Evolutionary conservation across 2,329 filamentous ascomycete species (phyloP).

Genomic region (Colletotrichum australisinense): DNA sequence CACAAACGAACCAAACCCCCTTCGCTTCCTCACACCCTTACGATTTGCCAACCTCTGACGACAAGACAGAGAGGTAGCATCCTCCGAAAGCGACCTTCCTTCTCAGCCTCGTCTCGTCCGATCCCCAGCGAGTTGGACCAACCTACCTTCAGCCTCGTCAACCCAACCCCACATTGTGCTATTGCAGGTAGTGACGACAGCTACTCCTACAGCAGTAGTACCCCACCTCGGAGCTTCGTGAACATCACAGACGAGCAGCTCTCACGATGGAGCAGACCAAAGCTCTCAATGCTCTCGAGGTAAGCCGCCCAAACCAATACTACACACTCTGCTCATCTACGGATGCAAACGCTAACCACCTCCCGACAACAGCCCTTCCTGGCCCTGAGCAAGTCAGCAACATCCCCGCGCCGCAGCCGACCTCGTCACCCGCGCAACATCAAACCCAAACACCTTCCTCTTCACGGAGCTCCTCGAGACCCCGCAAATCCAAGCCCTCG

Average conservation of each 20-base stretch:
- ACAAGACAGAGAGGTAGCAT: conserved; percentile 3
- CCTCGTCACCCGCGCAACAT: conserved; percentile 87
- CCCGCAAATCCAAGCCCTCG: conserved; percentile 81
- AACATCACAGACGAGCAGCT: conserved; percentile 8
- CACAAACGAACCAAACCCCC: conserved; percentile 7
- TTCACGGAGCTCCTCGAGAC: conserved; percentile 93
- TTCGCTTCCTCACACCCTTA: not conserved
- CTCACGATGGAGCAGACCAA: conserved; percentile 78
- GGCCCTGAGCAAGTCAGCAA: conserved; percentile 86
- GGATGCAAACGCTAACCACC: not conserved
- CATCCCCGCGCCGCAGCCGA: conserved; percentile 85
- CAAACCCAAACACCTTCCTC: conserved; percentile 89
- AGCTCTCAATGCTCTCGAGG: conserved; percentile 73
- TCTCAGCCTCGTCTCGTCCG: conserved; percentile 28
- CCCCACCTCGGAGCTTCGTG: conserved; percentile 10
- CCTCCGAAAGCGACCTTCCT: not conserved
- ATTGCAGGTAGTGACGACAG: conserved; percentile 18
- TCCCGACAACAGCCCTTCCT: conserved; percentile 80
- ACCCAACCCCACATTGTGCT: conserved; percentile 9
- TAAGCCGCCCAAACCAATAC: conserved; percentile 43
- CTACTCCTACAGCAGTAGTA: not conserved
- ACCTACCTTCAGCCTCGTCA: conserved; percentile 25
- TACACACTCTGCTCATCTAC: not conserved
- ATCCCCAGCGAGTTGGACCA: not conserved
- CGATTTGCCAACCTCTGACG: not conserved